Evolutionary conservation across 495 filamentous ascomycete genomes (phyloP), one percentile per base, ranked within the genome.

Genomic region (Podospora conica): DNA sequence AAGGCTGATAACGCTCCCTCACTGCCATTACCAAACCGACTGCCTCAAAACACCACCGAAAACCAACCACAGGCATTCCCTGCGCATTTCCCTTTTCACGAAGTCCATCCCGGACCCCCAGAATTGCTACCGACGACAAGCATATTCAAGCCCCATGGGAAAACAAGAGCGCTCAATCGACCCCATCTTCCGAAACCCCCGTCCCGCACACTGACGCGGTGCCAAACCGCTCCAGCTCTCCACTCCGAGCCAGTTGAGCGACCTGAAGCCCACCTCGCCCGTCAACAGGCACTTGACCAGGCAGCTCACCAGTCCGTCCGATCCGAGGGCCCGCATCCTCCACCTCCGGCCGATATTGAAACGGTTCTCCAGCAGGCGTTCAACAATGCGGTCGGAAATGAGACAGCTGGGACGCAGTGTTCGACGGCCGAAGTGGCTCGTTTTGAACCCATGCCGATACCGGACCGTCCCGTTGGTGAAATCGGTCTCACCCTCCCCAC

Each of bases 111-210:
- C 64, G 77, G 72, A 62, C 80, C 76, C 65, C 81, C 73, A 61
- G 83, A 73, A 66, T 74, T 79, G 60, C 62, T 82, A 27, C 80
- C 80, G 15, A 75, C 74, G n/a, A 80, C 74, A 22, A 81, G 78
- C 62, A 70, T 81, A 20, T 81, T 79, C 68, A 81, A 80, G 23
- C 79, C 73, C 21, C 65, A 68, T 23, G 75, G 71, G 5, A 73
- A 72, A 31, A 63, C 63, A 9, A 74, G 71, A 63, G 33, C 70
- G 2, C 29, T 75, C 40, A 72, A 74, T 58, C 66, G 71, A 55
- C 66, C 63, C 1, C 56, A 65, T 20, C 33, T 56, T 1, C 64
- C 67, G 24, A 73, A 68, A 40, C 25, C 62, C 4, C 18, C 63
- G 3, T 65, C 24, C 61, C 71, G 69, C 2, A 48, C 73, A 9